Base-by-base conservation (phyloP, 768 basidiomycete genomes). In the Boletellus ananiceps region DNA sequence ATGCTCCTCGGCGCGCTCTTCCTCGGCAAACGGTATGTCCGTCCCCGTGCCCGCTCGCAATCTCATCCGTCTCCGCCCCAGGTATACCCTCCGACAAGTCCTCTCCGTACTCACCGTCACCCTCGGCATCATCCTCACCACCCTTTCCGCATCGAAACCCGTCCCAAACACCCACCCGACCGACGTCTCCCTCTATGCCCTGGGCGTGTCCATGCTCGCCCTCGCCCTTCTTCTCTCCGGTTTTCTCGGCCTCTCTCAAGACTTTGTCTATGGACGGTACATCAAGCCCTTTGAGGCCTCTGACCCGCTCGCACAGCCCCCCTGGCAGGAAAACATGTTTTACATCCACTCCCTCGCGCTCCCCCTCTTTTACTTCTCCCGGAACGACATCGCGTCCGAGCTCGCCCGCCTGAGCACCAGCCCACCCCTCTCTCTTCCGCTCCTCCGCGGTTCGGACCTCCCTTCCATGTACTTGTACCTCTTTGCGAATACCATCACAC, bases 291-390 rank as follows among this genome's bases (percentile, higher is more conserved):
- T 51, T 52, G 74, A 39, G 47, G 49, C 48, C 32, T 61, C 50
- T 21, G 47, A 57, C 44, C 55, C 57, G 1, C 32, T 35, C n/a
- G 36, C 50, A n/a, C 56, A 57, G 37, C 57, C 67, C 0, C 65
- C 79, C 38, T 96, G 93, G 93, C 81, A 86, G 60, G 93, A 96
- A 69, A 84, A 82, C 43, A 82, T 97, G 80, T 97, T 95, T 71
- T 97, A 93, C 71, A 75, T 89, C 18, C 90, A 93, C 67, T 81
- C 84, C 59, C 78, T 92, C 46, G 80, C 83, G 12, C 74, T 93
- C 12, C 90, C 88, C 6, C 75, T 91, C 74, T 92, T 93, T 70
- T 51, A 77, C 50, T 79, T 80, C 48, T 71, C 88, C 34, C 70
- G 80, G 1, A 58, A 71, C 16, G 79, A 79, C 59, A 71, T 92